Base-by-base conservation (phyloP, 352 stramenopile species). In the Pythium diclinum region DNA sequence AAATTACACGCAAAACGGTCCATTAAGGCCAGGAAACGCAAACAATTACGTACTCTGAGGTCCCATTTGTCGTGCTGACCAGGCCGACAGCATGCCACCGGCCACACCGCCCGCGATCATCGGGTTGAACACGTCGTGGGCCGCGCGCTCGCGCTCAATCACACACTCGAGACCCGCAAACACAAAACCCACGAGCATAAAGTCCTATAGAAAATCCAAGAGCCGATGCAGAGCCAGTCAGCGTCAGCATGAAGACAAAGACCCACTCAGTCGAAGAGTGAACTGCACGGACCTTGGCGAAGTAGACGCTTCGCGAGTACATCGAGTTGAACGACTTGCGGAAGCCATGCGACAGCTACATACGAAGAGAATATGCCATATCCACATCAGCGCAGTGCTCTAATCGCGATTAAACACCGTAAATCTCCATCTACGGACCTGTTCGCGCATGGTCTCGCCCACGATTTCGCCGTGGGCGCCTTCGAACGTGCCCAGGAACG, bases 401-500 rank as follows among this genome's bases (percentile, higher is more conserved):
- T 28, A 42, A 5, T 14, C 13, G 6, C 13, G 4, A 5, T 14
- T 14, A 6, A 30, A 8, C 44, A 51, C 17, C 10, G 44, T 30
- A 51, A 51, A 51, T 51, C 6, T 6, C 17, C 3, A 30, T 30
- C 23, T 40, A 28, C 28, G 28, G n/a, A 91, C 84, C 84, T 93
- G 87, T 57, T 94, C 78, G 53, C 82, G 85, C 85, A 94, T 95
- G 42, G 80, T 93, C 33, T 87, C 83, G 49, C 87, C 87, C 21
- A 94, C 79, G 11, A 95, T 72, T 52, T 95, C 87, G 53, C 87
- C 87, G 46, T 95, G 87, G 21, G 87, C 87, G 28, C 85, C 87
- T 61, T 95, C 87, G 46, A 95, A 94, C 42, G 87, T 95, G 68
- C 87, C 87, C 11, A 95, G 78, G 62, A 95, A 95, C 44, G 82